These are phyloP conservation scores for Vaucheria bursata DNA, from an alignment of 352 stramenopile genomes.

Conservation along the genomic window DNA sequence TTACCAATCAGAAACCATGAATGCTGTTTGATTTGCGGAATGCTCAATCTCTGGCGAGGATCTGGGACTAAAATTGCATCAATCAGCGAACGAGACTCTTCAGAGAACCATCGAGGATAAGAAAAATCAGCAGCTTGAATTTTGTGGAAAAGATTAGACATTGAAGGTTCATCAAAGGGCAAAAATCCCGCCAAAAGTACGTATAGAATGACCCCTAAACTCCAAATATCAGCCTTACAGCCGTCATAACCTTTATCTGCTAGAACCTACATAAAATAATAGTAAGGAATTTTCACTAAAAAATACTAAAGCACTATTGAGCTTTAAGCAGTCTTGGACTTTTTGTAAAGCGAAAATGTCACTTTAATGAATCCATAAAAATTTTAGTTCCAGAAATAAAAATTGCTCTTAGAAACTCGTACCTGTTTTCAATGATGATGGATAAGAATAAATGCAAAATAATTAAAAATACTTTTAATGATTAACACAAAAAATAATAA, in stretches of 20 bases:
- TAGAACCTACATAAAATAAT: conserved; percentile 73
- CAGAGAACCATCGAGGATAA: conserved; percentile 82
- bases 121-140: conserved; percentile 90
- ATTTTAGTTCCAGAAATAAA: too few species aligned
- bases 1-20: too few species aligned
- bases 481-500: too few species aligned
- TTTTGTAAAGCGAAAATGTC: too few species aligned
- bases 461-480: too few species aligned
- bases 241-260: conserved; percentile 85
- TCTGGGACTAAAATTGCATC: conserved; percentile 84
- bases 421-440: too few species aligned
- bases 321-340: too few species aligned
- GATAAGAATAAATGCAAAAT: too few species aligned
- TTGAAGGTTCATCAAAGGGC: conserved; percentile 85
- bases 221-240: conserved; percentile 89
- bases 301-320: too few species aligned
- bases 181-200: conserved; percentile 78
- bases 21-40: not conserved
- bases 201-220: conserved; percentile 97
- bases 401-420: too few species aligned
- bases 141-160: conserved; percentile 89
- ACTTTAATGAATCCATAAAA: too few species aligned
- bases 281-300: too few species aligned
- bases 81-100: conserved; percentile 71
- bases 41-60: conserved; percentile 52